Evolutionary conservation across 192 early-diverging fungal species (phyloP).

Genomic region (Backusella liffmaniae): DNA sequence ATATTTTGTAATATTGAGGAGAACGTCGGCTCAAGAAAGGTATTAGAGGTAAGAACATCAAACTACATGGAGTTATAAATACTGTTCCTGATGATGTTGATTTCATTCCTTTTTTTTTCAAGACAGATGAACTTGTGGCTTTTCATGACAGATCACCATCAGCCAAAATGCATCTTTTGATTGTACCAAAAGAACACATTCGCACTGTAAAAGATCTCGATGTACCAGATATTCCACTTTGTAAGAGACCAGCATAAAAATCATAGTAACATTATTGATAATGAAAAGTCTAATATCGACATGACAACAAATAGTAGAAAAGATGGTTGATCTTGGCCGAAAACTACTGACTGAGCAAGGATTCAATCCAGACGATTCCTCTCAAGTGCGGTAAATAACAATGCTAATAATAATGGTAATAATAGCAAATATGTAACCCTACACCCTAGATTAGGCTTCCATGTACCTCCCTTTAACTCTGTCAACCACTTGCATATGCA

Average conservation of each 20-base stretch:
- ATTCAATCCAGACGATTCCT: background rate
- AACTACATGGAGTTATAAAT: background rate
- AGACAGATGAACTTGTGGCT: constrained; percentile 42
- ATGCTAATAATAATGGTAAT: background rate
- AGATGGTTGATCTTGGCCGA: constrained; percentile 31
- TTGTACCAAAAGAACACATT: constrained; percentile 41
- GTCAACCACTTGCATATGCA: constrained; percentile 73
- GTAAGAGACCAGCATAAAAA: constrained; percentile 18
- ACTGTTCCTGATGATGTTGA: background rate
- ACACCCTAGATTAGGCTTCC: constrained; percentile 59
- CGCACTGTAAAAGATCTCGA: constrained; percentile 38
- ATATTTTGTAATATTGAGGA: background rate
- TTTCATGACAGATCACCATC: constrained; percentile 46
- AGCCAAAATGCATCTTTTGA: constrained; percentile 39
- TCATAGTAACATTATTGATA: background rate
- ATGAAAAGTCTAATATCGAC: background rate
- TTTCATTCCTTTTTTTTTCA: background rate
- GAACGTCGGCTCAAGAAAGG: background rate
- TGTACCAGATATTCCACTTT: constrained; percentile 20
- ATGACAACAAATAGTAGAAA: constrained; percentile 16
- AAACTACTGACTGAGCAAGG: constrained; percentile 28
- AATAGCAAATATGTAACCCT: background rate
- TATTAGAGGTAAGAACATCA: background rate
- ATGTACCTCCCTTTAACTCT: constrained; percentile 68
- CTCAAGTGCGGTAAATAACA: constrained; percentile 23